A percentile compares a stretch with the other conserved stretches of the same genome.
phyloP scores from a whole-genome alignment of 768 basidiomycete genomes.

The Mycena albidolilacea region DNA sequence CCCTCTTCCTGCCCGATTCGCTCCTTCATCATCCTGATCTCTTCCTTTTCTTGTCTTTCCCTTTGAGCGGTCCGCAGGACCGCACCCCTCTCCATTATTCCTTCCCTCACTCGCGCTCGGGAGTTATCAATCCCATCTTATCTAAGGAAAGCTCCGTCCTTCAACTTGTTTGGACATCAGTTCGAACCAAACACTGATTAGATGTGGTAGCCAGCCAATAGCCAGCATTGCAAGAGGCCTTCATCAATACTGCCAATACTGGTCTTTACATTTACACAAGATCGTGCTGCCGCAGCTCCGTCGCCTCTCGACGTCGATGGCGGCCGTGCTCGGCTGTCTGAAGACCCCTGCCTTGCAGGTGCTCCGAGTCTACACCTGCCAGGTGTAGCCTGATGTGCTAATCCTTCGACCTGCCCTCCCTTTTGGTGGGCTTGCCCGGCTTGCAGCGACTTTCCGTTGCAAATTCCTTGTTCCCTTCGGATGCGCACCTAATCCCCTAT shows the following conservation, averaged over 20 bases:
- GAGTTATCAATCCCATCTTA: no score
- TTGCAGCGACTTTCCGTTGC: constrained; percentile 14
- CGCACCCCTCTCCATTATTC: no score
- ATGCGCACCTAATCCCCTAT: not conserved
- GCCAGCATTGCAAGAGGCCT: not conserved
- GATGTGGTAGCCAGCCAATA: not conserved
- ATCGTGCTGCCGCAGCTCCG: constrained; percentile 13
- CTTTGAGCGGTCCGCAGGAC: no score
- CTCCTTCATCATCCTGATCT: no score
- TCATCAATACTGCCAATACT: not conserved
- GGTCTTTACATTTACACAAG: not conserved
- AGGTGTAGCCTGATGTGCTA: no score
- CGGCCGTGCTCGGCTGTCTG: not conserved
- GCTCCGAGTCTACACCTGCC: no score
- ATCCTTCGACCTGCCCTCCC: not conserved
- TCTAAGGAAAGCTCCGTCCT: no score
- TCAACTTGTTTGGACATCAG: no score
- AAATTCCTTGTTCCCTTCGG: not conserved
- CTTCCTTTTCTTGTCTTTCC: no score
- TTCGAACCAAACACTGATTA: no score
- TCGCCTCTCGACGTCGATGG: constrained; percentile 8
- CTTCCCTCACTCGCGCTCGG: no score
- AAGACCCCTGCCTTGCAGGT: constrained; percentile 1
- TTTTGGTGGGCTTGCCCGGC: not conserved
- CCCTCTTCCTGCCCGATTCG: no score